phyloP scores from a whole-genome alignment of 257 asterid genomes.

The Penstemon davidsonii region DNA sequence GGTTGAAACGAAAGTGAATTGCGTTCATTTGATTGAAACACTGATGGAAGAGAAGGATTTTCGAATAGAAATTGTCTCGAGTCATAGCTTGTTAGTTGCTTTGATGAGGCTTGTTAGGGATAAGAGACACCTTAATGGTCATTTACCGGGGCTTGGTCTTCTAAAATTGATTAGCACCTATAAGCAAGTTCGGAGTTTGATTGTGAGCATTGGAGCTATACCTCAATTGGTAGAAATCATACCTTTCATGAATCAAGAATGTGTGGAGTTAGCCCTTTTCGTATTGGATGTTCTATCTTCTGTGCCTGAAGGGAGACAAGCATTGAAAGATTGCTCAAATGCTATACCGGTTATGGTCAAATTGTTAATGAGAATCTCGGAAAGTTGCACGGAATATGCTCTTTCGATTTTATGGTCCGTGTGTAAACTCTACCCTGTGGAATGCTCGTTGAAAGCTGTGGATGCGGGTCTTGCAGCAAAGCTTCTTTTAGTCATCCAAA shows the following conservation, averaged over 20 bases:
- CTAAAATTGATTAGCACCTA: slow-evolving; percentile 53
- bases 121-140: slow-evolving; percentile 51
- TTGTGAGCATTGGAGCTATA: slow-evolving; percentile 58
- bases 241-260: slow-evolving; percentile 47
- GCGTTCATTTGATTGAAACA: slow-evolving; percentile 47
- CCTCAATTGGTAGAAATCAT: slow-evolving; percentile 58
- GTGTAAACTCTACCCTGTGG: slow-evolving; percentile 60
- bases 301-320: slow-evolving; percentile 54
- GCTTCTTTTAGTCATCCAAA: slow-evolving; percentile 74
- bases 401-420: slow-evolving; percentile 57
- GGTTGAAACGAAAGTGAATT: slow-evolving; percentile 57
- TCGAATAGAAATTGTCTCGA: slow-evolving; percentile 45
- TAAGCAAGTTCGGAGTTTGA: slow-evolving; percentile 40
- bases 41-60: slow-evolving; percentile 61
- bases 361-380: slow-evolving; percentile 59
- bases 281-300: slow-evolving; percentile 49
- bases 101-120: slow-evolving; percentile 58
- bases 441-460: slow-evolving; percentile 62
- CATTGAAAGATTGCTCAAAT: slow-evolving; percentile 56
- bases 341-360: slow-evolving; percentile 54
- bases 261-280: slow-evolving; percentile 51
- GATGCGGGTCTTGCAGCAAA: slow-evolving; percentile 73
- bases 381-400: slow-evolving; percentile 53
- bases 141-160: slow-evolving; percentile 51
- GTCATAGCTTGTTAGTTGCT: slow-evolving; percentile 60